These are phyloP conservation scores for Talaromyces amestolkiae DNA, from an alignment of 2,329 filamentous ascomycete species.

Conservation along the genomic window DNA sequence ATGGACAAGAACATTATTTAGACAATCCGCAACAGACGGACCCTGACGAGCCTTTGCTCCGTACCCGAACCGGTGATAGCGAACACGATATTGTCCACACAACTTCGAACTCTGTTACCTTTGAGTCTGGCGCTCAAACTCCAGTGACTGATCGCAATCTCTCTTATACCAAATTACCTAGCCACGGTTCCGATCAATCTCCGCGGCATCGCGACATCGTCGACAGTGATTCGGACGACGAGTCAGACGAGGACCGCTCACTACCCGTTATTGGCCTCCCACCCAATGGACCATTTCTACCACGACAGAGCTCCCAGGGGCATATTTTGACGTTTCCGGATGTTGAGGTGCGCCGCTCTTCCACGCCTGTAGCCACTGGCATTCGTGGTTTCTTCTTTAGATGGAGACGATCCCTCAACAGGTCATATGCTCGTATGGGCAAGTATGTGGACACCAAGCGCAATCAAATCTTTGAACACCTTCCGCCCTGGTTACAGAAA, in stretches of 20 bases:
- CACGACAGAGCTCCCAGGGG: conserved; percentile 44
- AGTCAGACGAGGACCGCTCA: conserved; percentile 23
- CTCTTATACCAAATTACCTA: conserved; percentile 36
- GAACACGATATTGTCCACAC: conserved; percentile 26
- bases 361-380: conserved; percentile 29
- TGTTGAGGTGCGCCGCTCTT: conserved; percentile 32
- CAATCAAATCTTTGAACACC: conserved; percentile 42
- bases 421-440: conserved; percentile 23
- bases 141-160: conserved; percentile 36
- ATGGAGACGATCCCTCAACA: conserved; percentile 26
- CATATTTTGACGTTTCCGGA: conserved; percentile 61
- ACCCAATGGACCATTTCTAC: conserved; percentile 36
- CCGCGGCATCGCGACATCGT: not conserved
- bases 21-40: conserved; percentile 41
- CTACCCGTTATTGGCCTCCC: conserved; percentile 32
- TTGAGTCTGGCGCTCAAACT: conserved; percentile 40
- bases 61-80: conserved; percentile 29
- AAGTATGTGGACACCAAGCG: conserved; percentile 26
- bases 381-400: conserved; percentile 29
- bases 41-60: conserved; percentile 37
- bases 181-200: not conserved
- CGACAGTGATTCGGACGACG: conserved; percentile 22
- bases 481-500: conserved; percentile 56
- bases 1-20: conserved; percentile 40
- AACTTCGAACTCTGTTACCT: conserved; percentile 15